Evolutionary conservation across 2,329 filamentous ascomycete genomes (phyloP).

Genomic region (Colletotrichum eremochloae): DNA sequence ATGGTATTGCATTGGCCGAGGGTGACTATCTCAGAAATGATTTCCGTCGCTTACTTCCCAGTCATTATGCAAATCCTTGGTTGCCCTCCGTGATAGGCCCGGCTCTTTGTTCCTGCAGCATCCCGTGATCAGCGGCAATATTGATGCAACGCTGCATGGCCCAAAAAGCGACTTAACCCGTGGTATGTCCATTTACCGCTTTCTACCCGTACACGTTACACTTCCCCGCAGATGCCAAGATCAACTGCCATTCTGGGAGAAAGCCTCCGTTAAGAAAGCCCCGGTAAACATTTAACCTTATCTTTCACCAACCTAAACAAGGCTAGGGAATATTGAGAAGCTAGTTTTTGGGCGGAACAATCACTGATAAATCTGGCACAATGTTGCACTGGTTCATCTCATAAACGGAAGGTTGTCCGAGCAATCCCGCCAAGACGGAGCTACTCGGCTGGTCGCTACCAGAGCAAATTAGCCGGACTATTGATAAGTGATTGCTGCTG

Average conservation of each 20-base stretch:
- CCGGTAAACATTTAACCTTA: constrained; percentile 8
- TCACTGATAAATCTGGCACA: not conserved
- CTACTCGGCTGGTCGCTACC: not conserved
- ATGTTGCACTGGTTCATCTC: not conserved
- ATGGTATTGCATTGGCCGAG: not conserved
- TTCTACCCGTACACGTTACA: not conserved
- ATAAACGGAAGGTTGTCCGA: not conserved
- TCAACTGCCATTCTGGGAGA: constrained; percentile 13
- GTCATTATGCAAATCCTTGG: not conserved
- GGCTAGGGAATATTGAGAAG: not conserved
- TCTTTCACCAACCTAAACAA: not conserved
- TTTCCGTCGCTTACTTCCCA: not conserved
- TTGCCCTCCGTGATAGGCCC: not conserved
- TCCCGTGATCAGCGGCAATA: not conserved
- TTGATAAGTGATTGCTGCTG: no score
- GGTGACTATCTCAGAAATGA: not conserved
- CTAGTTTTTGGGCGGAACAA: not conserved
- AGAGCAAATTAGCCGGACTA: not conserved
- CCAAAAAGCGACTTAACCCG: not conserved
- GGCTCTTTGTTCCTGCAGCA: not conserved
- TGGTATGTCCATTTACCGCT: not conserved
- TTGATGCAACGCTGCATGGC: not conserved
- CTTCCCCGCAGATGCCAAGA: not conserved
- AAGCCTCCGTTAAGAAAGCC: not conserved
- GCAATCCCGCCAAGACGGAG: not conserved